Evolutionary conservation across 1,284 basidiomycete genomes (phyloP), one percentile per base, ranked within the genome.

Genomic region (Ustilago tritici): DNA sequence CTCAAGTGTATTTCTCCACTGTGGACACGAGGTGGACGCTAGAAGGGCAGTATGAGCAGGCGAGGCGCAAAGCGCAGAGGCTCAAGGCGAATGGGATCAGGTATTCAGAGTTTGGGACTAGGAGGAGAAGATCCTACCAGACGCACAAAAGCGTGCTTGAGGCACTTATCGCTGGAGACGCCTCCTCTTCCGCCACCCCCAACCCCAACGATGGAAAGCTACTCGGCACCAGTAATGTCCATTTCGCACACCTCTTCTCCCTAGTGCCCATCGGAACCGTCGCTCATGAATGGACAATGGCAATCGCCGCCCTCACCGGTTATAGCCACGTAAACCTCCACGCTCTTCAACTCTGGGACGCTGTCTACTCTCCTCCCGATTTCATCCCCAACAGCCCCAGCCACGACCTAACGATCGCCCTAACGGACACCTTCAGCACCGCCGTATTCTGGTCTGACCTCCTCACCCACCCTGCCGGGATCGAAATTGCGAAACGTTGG

Each of bases 31-130:
- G 94, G 80, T 99, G 96, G 97, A 90, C 88, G 63, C 91, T 94
- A 71, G 90, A 92, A 10, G 91, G 91, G 0, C 94, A 97, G 87
- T 62, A 53, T 49, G 82, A 87, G 19, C 98, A 98, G 85, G 93
- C 90, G 0, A 87, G 87, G 61, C 80, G 86, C 34, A 98, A 99
- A 86, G 93, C 90, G 0, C 87, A 88, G 62, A 81, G 87, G 15
- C 88, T 98, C 12, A 87, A 96, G n/a, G 85, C 89, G 43, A 89
- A 90, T 0, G 92, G 91, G 4, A 92, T 95, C 78, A 84, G 88
- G 2, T 92, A 97, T 84, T 95, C 92, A 82, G 97, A 99, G 84
- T 98, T 98, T 76, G 97, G 97, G 2, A 96, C 95, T 1, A 90
- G 96, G 14, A 89, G 97, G 46, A 88, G 97, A 72, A 89, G 97